Percentiles rank a stretch among this genome's conserved stretches.
Conservation (phyloP, 371 early-diverging fungal genomes). For the Fennellomyces sp. region DNA sequence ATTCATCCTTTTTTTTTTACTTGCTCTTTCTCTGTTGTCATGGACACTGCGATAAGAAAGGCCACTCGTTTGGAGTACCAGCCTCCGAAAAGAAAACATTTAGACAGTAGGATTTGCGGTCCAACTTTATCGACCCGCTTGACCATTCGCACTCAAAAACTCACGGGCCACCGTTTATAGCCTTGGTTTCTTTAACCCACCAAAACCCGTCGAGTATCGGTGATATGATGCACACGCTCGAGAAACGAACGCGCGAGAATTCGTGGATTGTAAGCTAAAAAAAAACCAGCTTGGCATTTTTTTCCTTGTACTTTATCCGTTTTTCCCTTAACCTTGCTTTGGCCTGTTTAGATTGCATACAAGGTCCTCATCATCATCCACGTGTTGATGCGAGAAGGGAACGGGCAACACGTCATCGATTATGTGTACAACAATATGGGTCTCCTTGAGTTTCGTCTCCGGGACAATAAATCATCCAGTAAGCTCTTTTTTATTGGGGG, state of each 20-base stretch:
- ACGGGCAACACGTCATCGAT: constrained; percentile 70
- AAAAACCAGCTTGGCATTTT: constrained; percentile 18
- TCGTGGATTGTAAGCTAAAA: constrained; percentile 76
- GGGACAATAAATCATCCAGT: constrained; percentile 68
- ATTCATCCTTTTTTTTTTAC: neutral
- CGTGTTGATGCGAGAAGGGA: constrained; percentile 82
- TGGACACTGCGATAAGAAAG: constrained; percentile 81
- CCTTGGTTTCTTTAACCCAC: constrained; percentile 52
- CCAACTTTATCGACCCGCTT: neutral
- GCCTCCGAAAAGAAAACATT: constrained; percentile 86
- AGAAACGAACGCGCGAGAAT: constrained; percentile 66
- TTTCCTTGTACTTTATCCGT: constrained; percentile 7
- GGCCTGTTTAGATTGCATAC: constrained; percentile 73
- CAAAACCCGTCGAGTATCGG: constrained; percentile 56
- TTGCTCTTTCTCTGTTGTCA: constrained; percentile 14
- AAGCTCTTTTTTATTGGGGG: constrained; percentile 6
- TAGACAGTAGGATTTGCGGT: constrained; percentile 64
- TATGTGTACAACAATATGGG: constrained; percentile 59
- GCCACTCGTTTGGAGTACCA: constrained; percentile 77
- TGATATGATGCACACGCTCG: constrained; percentile 60
- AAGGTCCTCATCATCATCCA: constrained; percentile 88
- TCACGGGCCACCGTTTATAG: constrained; percentile 17
- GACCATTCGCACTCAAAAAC: neutral
- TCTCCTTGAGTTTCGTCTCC: constrained; percentile 59
- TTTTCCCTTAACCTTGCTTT: neutral